Conservation (phyloP, 2,329 filamentous ascomycete species). For the Hyphodiscus sp. region DNA sequence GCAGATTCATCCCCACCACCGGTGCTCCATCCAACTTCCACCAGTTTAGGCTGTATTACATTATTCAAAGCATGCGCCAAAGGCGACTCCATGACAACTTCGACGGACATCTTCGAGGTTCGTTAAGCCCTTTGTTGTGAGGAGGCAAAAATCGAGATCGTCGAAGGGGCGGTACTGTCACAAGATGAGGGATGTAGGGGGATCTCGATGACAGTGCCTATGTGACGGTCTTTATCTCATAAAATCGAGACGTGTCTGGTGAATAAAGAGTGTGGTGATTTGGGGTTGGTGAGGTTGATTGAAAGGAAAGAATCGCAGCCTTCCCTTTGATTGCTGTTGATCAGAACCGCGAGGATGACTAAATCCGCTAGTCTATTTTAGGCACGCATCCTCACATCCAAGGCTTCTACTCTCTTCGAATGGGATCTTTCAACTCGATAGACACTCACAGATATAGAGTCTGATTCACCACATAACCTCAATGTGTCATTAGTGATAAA, state of each 20-base stretch:
- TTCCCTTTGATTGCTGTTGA: no score
- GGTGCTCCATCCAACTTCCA: slow-evolving; percentile 87
- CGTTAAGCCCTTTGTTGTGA: slow-evolving; percentile 5
- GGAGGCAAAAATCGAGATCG: slow-evolving; percentile 4
- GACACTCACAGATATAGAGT: no score
- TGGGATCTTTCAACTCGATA: no score
- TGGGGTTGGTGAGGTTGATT: neutral
- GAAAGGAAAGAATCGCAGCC: neutral
- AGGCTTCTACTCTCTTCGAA: neutral
- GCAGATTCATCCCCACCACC: slow-evolving; percentile 70
- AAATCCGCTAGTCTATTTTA: neutral
- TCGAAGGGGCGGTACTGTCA: neutral
- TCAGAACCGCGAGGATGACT: neutral
- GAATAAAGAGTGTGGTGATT: neutral
- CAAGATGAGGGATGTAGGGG: neutral
- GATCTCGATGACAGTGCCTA: neutral
- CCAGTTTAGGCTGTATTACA: slow-evolving; percentile 82
- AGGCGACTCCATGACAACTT: slow-evolving; percentile 70
- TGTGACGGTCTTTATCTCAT: neutral
- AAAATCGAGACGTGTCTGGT: neutral
- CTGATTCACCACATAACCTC: no score
- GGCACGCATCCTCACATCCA: neutral
- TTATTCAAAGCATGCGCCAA: slow-evolving; percentile 77
- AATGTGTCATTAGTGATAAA: no score
- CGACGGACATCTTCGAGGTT: slow-evolving; percentile 61